Conservation (phyloP, 495 filamentous ascomycete species). For the Umbilicaria muhlenbergii region DNA sequence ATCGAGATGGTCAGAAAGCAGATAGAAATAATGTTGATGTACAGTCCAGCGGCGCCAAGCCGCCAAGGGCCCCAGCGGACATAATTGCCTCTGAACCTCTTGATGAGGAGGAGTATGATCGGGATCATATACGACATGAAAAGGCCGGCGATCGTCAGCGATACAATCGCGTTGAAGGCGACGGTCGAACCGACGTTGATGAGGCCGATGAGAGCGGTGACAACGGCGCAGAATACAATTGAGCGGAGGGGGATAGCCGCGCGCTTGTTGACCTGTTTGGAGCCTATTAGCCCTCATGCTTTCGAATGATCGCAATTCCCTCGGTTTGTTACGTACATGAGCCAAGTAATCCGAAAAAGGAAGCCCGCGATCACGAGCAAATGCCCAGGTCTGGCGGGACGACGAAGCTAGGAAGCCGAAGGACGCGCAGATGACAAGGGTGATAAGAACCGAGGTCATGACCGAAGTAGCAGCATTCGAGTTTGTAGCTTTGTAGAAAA, state of each 20-base stretch:
- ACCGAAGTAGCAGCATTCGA: slow-evolving; percentile 18
- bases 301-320: not conserved
- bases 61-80: slow-evolving; percentile 14
- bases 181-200: slow-evolving; percentile 34
- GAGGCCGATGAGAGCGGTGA: slow-evolving; percentile 22
- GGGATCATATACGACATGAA: slow-evolving; percentile 24
- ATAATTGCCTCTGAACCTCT: slow-evolving; percentile 12
- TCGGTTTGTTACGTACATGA: slow-evolving; percentile 18
- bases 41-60: slow-evolving; percentile 9
- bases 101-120: slow-evolving; percentile 11
- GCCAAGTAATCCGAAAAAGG: slow-evolving; percentile 27
- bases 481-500: slow-evolving; percentile 19
- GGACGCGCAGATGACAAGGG: slow-evolving; percentile 24
- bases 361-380: slow-evolving; percentile 34
- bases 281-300: not conserved
- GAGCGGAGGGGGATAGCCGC: slow-evolving; percentile 36
- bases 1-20: slow-evolving; percentile 15
- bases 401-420: slow-evolving; percentile 32
- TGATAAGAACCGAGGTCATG: slow-evolving; percentile 19
- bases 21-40: slow-evolving; percentile 15
- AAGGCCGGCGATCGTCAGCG: slow-evolving; percentile 20
- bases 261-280: slow-evolving; percentile 15
- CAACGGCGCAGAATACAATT: slow-evolving; percentile 25
- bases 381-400: slow-evolving; percentile 39
- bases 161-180: slow-evolving; percentile 33